These are phyloP conservation scores for Globisporangium polare DNA, from an alignment of 352 stramenopile species.

Conservation along the genomic window DNA sequence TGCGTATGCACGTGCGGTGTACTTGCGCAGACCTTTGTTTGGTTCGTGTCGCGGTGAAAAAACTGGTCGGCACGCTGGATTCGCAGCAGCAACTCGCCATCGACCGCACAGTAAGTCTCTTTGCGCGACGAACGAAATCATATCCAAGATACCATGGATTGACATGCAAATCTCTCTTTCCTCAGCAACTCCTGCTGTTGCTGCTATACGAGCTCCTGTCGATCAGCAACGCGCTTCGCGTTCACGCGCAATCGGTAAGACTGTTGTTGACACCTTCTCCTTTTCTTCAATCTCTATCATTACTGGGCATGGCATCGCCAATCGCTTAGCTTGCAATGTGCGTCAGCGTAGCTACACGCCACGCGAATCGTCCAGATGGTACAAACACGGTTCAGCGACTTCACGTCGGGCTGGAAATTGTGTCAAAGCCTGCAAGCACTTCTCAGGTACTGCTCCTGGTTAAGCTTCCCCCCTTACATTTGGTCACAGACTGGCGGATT, in stretches of 20 bases:
- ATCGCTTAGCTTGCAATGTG: neutral
- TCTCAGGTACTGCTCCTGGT: constrained; percentile 11
- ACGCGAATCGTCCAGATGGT: constrained; percentile 9
- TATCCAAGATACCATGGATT: neutral
- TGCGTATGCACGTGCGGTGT: neutral
- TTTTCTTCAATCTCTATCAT: neutral
- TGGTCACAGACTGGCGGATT: too few relatives aligned
- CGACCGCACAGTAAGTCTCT: constrained; percentile 3
- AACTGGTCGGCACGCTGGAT: neutral
- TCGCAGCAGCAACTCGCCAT: neutral
- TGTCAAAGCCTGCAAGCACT: constrained; percentile 24
- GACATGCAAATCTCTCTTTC: neutral
- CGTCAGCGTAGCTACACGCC: constrained; percentile 7
- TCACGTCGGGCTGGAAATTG: constrained; percentile 44
- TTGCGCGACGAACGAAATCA: neutral
- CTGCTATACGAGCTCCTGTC: constrained; percentile 26
- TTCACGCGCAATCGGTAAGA: constrained; percentile 19
- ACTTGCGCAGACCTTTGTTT: neutral
- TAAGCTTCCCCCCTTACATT: too few relatives aligned
- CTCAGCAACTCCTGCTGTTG: constrained; percentile 7
- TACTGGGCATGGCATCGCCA: neutral
- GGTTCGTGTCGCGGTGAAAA: neutral
- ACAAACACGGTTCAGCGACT: constrained; percentile 39
- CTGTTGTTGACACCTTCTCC: neutral
- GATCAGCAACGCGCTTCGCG: constrained; percentile 22